phyloP scores from a whole-genome alignment of 2,329 filamentous ascomycete genomes.

The Colletotrichum tabaci region DNA sequence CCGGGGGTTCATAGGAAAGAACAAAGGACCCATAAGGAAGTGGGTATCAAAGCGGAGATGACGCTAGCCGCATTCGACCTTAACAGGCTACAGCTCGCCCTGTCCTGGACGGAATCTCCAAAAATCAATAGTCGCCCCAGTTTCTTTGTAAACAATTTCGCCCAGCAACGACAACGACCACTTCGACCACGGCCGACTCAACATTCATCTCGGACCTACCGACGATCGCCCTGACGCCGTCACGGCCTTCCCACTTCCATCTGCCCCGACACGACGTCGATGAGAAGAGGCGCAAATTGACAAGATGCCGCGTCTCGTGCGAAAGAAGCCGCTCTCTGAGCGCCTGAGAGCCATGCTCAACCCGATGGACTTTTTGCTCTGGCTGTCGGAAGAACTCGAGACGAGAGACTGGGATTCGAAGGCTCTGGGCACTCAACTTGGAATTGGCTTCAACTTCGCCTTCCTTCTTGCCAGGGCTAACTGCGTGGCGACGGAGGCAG shows the following conservation, averaged over 20 bases:
- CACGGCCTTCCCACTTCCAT: background rate
- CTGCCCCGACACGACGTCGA: background rate
- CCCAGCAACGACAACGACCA: conserved; percentile 23
- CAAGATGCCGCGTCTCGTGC: conserved; percentile 83
- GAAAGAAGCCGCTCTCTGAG: conserved; percentile 83
- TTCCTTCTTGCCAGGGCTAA: conserved; percentile 90
- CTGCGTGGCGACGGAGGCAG: conserved; percentile 66
- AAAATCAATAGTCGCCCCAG: conserved; percentile 39
- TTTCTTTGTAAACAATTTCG: conserved; percentile 41
- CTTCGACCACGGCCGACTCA: background rate
- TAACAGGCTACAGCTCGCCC: background rate
- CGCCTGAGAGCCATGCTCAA: conserved; percentile 87
- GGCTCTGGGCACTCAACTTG: conserved; percentile 81
- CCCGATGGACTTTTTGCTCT: conserved; percentile 90
- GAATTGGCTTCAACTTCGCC: conserved; percentile 81
- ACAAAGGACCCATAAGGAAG: background rate
- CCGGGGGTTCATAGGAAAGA: background rate
- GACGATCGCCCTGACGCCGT: background rate
- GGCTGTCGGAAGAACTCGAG: conserved; percentile 93
- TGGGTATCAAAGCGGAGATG: background rate
- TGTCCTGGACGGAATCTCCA: conserved; percentile 34
- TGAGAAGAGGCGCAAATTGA: conserved; percentile 8
- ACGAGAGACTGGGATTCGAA: conserved; percentile 92
- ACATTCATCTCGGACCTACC: conserved; percentile 2
- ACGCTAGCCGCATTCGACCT: conserved; percentile 3